A percentile compares a stretch with the other conserved stretches of the same genome.
These are phyloP conservation scores for Bruguiera gymnorhiza DNA, from an alignment of 345 rosid genomes.

Conservation along the genomic window DNA sequence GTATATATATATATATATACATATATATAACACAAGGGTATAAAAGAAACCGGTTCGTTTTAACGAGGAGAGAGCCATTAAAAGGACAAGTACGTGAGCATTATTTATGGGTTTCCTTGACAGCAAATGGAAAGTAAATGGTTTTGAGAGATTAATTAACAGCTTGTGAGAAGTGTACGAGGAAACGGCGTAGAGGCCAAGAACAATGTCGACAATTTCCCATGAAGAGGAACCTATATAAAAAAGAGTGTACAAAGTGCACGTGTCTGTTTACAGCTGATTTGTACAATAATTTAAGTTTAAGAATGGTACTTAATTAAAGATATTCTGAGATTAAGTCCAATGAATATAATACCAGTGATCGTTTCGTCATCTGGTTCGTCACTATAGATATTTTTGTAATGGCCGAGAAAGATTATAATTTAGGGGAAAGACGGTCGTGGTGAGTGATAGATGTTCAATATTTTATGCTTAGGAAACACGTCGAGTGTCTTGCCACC, in stretches of 20 bases:
- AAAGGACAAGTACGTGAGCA: background rate
- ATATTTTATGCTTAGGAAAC: slow-evolving; percentile 25
- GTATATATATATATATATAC: no score
- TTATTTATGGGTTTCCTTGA: background rate
- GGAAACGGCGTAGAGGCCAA: background rate
- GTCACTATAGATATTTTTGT: slow-evolving; percentile 19
- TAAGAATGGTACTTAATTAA: slow-evolving; percentile 5
- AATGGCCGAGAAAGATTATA: background rate
- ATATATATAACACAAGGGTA: slow-evolving; percentile 6
- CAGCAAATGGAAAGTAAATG: no score
- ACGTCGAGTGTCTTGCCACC: slow-evolving; percentile 18
- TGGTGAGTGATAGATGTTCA: background rate
- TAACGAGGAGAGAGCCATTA: slow-evolving; percentile 20
- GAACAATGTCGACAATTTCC: background rate
- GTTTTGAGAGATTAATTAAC: background rate
- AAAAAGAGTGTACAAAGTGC: background rate
- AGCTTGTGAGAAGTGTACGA: background rate
- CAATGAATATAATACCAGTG: slow-evolving; percentile 12
- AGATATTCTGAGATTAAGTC: slow-evolving; percentile 12
- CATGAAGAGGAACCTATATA: background rate
- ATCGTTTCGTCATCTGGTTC: slow-evolving; percentile 41
- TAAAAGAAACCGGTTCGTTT: slow-evolving; percentile 16
- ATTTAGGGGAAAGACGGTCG: background rate
- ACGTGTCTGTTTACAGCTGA: background rate
- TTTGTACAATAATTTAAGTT: slow-evolving; percentile 24